Evolutionary conservation across 164 flowering plant species (phyloP).

Genomic region (Liriodendron chinense): DNA sequence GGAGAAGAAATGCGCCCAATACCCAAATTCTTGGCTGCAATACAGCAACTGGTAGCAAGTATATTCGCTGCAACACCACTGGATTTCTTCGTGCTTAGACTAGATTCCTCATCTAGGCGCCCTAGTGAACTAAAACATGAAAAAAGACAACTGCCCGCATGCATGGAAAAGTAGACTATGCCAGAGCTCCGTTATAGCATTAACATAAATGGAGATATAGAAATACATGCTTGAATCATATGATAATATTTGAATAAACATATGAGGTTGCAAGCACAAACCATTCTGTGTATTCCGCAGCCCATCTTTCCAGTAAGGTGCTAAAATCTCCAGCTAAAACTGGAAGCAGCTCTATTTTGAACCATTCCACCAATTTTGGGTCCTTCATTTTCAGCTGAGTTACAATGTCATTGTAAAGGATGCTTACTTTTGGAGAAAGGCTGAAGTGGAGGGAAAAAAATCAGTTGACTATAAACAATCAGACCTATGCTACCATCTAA

Average conservation of each 20-base stretch:
- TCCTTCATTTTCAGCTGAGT: constrained; percentile 36
- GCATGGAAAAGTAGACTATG: not conserved
- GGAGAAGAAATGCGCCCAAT: constrained; percentile 35
- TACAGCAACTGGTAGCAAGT: constrained; percentile 55
- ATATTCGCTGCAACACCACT: constrained; percentile 69
- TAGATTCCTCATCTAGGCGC: constrained; percentile 2
- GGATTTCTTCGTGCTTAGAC: constrained; percentile 30
- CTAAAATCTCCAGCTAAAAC: constrained; percentile 39
- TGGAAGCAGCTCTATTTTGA: constrained; percentile 45
- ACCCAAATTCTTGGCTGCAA: constrained; percentile 50
- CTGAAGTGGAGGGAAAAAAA: constrained; percentile 27
- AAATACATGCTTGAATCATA: not conserved
- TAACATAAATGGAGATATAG: not conserved
- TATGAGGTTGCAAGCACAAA: constrained; percentile 16
- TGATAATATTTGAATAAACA: not conserved
- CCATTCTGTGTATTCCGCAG: constrained; percentile 51
- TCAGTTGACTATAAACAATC: not conserved
- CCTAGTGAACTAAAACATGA: not conserved
- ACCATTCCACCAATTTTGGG: constrained; percentile 48
- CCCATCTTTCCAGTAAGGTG: constrained; percentile 48
- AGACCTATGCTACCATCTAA: not conserved
- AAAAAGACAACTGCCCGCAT: not conserved
- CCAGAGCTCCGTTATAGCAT: not conserved
- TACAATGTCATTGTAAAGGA: constrained; percentile 41
- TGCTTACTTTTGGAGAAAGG: constrained; percentile 35